Evolutionary conservation across 1,284 basidiomycete species (phyloP).

Genomic region (Boletus smithii): DNA sequence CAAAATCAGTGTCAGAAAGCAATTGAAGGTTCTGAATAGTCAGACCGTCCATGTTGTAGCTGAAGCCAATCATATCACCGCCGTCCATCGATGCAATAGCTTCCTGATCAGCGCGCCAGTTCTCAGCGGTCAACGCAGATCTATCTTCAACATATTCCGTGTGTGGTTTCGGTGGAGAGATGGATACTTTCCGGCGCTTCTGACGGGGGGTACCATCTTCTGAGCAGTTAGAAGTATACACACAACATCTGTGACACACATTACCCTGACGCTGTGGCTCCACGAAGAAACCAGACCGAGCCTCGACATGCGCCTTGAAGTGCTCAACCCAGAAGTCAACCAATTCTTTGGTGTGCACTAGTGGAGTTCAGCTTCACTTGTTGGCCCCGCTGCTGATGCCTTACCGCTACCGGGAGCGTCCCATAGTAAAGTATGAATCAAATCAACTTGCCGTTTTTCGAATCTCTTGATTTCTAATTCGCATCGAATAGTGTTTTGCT

Average conservation of each 20-base stretch:
- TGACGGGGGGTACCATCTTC: slow-evolving; percentile 18
- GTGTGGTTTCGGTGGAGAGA: background rate
- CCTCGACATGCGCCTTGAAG: slow-evolving; percentile 64
- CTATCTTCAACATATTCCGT: background rate
- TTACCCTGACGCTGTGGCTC: slow-evolving; percentile 36
- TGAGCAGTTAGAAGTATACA: slow-evolving; percentile 1
- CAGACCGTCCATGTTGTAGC: slow-evolving; percentile 29
- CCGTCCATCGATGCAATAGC: slow-evolving; percentile 9
- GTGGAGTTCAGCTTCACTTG: slow-evolving; percentile 8
- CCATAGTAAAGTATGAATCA: slow-evolving; percentile 65
- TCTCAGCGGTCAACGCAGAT: slow-evolving; percentile 1
- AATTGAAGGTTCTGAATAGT: background rate
- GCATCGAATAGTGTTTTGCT: slow-evolving; percentile 52
- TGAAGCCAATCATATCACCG: slow-evolving; percentile 22
- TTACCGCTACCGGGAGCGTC: slow-evolving; percentile 63
- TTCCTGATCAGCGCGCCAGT: slow-evolving; percentile 6
- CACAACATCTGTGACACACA: background rate
- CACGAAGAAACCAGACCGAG: slow-evolving; percentile 50
- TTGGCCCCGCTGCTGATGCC: slow-evolving; percentile 22
- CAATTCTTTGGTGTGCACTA: slow-evolving; percentile 63
- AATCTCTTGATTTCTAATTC: slow-evolving; percentile 50
- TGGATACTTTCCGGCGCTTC: slow-evolving; percentile 28
- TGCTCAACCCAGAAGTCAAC: slow-evolving; percentile 70
- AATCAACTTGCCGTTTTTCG: slow-evolving; percentile 52
- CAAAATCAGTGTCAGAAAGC: slow-evolving; percentile 5